Base-by-base conservation (phyloP, 257 asterid genomes). In the Striga asiatica region DNA sequence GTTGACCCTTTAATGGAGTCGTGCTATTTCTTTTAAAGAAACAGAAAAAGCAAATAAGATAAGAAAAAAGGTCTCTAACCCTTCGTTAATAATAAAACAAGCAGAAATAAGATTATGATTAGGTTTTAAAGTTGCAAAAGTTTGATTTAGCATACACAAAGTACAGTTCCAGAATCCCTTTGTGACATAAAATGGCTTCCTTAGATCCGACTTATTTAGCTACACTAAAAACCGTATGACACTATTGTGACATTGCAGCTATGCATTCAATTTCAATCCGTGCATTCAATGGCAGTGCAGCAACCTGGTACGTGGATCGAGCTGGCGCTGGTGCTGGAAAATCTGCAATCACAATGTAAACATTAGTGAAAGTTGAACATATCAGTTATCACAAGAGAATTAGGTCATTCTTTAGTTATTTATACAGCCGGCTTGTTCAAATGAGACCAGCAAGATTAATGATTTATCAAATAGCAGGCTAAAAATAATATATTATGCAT, bases 281-380 rank as follows among this genome's bases (percentile, higher is more conserved):
- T 25, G 97, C 97, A 23, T 76, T 85, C 93, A 81, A 24, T 31
- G 96, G 97, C 41, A 89, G 72, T 41, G 94, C 96, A 1, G 96
- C 97, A 3, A 83, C 97, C 74, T 89, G 96, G 71, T 81, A 89
- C 24, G 97, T 89, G 7, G 96, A 71, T 35, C 97, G 93, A 16
- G 96, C 95, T 2, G 97, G 97, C 4, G 91, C 89, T 3, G 96
- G 96, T 35, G 84, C 74, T 19, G 84, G 80, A 61, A 89, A 85
- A 76, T 85, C 96, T 85, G 88, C 84, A 67, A 65, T 23, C 6
- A 38, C 16, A 37, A 16, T 41, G 5, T 41, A 41, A 7, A 13
- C 8, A 41, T 5, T 13, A 17, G 48, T 16, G 11, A 16, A 14
- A 20, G 14, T 41, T 3, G 17, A 41, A 4, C 6, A 41, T 5